Percentiles rank a stretch among this genome's conserved stretches.
phyloP scores from a whole-genome alignment of 2,329 filamentous ascomycete genomes.

The Aureobasidium sp. region DNA sequence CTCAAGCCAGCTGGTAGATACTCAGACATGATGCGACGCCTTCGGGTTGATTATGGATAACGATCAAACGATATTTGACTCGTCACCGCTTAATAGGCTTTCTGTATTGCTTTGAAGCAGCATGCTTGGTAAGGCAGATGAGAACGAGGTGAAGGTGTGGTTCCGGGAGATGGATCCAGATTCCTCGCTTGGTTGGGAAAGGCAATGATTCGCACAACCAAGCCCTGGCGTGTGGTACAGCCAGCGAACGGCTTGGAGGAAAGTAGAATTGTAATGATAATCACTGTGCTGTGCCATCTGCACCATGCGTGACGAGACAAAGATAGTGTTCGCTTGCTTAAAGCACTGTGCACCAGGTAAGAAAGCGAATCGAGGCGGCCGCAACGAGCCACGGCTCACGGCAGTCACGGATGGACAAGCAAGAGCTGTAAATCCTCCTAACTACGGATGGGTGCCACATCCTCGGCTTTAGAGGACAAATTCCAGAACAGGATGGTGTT shows the following conservation, averaged over 20 bases:
- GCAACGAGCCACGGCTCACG: neutral
- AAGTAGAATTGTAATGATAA: slow-evolving; percentile 1
- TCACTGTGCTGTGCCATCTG: slow-evolving; percentile 1
- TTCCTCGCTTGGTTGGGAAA: slow-evolving; percentile 10
- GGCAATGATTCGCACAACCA: slow-evolving; percentile 3
- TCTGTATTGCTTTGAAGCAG: neutral
- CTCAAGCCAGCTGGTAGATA: slow-evolving; percentile 1
- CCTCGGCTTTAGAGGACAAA: neutral
- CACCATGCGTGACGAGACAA: slow-evolving; percentile 7
- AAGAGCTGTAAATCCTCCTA: neutral
- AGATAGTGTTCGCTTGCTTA: slow-evolving; percentile 2
- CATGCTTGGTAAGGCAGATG: slow-evolving; percentile 7
- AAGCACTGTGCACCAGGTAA: neutral
- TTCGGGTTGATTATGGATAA: neutral
- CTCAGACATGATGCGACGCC: slow-evolving; percentile 7
- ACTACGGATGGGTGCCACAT: neutral
- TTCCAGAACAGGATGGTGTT: slow-evolving; percentile 5
- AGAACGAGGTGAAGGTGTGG: slow-evolving; percentile 4
- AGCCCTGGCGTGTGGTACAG: slow-evolving; percentile 8
- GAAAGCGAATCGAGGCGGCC: neutral
- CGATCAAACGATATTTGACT: slow-evolving; percentile 4
- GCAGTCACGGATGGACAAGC: slow-evolving; percentile 6
- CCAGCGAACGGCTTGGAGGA: slow-evolving; percentile 4
- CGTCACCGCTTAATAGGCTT: slow-evolving; percentile 8
- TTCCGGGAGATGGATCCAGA: slow-evolving; percentile 8